Conservation (phyloP, 805 yeast species). For the Yamadazyma paraphyllophila region DNA sequence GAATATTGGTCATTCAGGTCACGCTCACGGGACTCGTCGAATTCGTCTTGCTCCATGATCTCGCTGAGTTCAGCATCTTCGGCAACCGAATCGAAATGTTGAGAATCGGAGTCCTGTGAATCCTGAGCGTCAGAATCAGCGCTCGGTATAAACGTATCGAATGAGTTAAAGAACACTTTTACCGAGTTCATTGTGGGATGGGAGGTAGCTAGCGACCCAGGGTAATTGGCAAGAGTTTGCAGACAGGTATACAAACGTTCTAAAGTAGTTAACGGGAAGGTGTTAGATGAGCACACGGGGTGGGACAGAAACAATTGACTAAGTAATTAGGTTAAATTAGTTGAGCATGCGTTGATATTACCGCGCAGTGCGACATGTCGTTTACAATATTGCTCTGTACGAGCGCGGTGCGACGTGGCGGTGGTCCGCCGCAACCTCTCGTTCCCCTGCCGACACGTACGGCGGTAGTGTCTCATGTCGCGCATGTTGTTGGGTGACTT, state of each 20-base stretch:
- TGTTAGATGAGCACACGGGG: no score
- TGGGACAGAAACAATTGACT: not conserved
- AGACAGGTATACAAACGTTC: not conserved
- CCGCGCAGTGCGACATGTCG: not conserved
- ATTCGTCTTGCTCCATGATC: constrained; percentile 9
- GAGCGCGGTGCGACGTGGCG: not conserved
- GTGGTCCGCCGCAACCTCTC: not conserved
- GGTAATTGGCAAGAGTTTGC: not conserved
- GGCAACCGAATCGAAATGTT: not conserved
- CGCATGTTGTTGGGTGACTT: no score
- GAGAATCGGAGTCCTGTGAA: not conserved
- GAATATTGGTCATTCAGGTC: not conserved
- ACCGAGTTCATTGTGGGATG: constrained; percentile 32
- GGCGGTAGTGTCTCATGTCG: no score
- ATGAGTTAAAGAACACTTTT: constrained; percentile 31
- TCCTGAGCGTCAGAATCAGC: not conserved
- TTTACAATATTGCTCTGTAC: not conserved
- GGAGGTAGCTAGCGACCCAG: not conserved
- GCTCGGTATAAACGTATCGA: constrained; percentile 25
- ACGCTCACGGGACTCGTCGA: not conserved
- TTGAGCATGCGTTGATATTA: not conserved
- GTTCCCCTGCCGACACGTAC: not conserved
- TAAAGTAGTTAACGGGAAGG: no score
- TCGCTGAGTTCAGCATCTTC: not conserved
- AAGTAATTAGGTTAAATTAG: not conserved